phyloP scores from a whole-genome alignment of 169 alveolate genomes.

The Babesia microti region DNA sequence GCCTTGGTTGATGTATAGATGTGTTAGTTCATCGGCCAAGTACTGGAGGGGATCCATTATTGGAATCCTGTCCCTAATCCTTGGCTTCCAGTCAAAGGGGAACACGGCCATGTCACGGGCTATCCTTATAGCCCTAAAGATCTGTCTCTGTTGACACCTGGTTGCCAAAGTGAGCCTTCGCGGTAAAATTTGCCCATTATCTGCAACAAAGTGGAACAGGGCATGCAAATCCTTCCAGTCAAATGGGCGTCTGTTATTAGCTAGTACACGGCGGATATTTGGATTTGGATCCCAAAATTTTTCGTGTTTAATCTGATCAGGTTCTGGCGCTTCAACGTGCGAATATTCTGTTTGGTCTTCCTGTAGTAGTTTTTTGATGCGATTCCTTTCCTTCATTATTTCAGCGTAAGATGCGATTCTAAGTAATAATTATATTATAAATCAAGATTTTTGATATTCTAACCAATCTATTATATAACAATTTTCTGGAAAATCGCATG shows the following conservation, averaged over 20 bases:
- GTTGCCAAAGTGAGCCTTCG: conserved; percentile 64
- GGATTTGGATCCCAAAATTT: conserved; percentile 67
- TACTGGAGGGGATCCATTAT: conserved; percentile 66
- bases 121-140: conserved; percentile 60
- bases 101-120: conserved; percentile 70
- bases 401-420: conserved; percentile 47
- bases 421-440: too few species aligned
- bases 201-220: conserved; percentile 63
- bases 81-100: conserved; percentile 70
- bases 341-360: conserved; percentile 30
- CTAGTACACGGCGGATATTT: conserved; percentile 40
- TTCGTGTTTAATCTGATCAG: conserved; percentile 38
- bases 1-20: conserved; percentile 41
- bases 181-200: conserved; percentile 67
- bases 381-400: conserved; percentile 29
- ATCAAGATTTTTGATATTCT: too few species aligned
- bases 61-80: conserved; percentile 58
- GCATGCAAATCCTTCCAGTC: conserved; percentile 54
- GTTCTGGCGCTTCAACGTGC: conserved; percentile 1
- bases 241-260: conserved; percentile 46
- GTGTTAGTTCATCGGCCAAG: conserved; percentile 60
- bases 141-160: conserved; percentile 62
- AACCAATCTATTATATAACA: too few species aligned
- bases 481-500: too few species aligned
- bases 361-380: conserved; percentile 33